Percentiles rank a stretch among this genome's conserved stretches.
These are phyloP conservation scores for Rhizophora mangle DNA, from an alignment of 345 rosid genomes.

Conservation along the genomic window DNA sequence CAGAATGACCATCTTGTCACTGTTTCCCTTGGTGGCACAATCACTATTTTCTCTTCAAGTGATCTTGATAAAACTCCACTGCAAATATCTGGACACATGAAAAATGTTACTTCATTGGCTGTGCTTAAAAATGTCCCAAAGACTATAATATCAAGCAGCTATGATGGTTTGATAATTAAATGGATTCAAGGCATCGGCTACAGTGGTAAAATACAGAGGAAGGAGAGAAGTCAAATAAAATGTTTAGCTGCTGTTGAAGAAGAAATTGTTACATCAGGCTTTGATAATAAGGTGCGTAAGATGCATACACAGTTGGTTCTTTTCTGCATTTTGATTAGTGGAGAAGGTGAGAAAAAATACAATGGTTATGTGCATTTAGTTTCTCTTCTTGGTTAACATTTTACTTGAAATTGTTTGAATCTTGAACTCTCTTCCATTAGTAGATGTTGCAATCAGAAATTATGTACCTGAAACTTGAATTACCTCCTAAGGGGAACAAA, in stretches of 20 bases:
- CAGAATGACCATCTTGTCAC: constrained; percentile 80
- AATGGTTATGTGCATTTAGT: neutral
- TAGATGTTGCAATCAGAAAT: no score
- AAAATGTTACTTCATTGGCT: constrained; percentile 68
- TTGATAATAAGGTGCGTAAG: constrained; percentile 74
- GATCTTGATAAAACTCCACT: constrained; percentile 73
- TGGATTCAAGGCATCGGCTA: constrained; percentile 93
- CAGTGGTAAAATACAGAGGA: constrained; percentile 66
- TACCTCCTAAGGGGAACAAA: neutral
- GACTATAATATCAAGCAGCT: constrained; percentile 68
- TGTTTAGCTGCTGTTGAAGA: constrained; percentile 79
- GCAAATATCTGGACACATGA: constrained; percentile 82
- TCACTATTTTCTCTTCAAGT: constrained; percentile 65
- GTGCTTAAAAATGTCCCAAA: constrained; percentile 62
- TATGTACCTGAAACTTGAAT: neutral
- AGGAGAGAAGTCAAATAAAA: constrained; percentile 76
- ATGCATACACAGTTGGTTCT: neutral
- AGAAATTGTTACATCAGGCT: constrained; percentile 83
- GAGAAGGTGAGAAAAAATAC: neutral
- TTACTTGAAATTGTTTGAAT: neutral
- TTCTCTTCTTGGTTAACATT: neutral
- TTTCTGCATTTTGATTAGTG: neutral
- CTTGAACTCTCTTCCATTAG: no score
- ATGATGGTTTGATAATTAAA: constrained; percentile 84
- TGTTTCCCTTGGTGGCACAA: constrained; percentile 87